A percentile compares a stretch with the other conserved stretches of the same genome.
Conservation (phyloP, 2,329 filamentous ascomycete species). For the Stachybotrys echinatus region DNA sequence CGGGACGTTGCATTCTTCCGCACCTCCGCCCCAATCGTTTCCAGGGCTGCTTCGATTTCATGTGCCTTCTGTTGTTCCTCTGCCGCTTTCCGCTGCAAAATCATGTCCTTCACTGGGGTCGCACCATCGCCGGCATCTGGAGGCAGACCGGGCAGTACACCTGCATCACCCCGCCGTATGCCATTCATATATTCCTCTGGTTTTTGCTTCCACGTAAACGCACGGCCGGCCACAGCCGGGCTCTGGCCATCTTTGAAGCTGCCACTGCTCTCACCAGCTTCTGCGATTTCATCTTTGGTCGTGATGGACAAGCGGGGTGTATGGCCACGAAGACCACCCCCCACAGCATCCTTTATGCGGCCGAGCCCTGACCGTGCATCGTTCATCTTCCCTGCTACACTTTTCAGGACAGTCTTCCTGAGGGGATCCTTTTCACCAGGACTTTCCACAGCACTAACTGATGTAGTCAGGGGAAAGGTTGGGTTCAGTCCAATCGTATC, state of each 20-base stretch:
- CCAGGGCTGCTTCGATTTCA: slow-evolving; percentile 19
- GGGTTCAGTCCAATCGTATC: slow-evolving; percentile 39
- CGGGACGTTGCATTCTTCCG: slow-evolving; percentile 35
- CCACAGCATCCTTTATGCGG: slow-evolving; percentile 81
- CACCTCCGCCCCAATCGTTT: slow-evolving; percentile 32
- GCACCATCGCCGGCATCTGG: too few species aligned
- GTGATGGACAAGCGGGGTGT: slow-evolving; percentile 42
- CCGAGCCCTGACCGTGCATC: slow-evolving; percentile 80
- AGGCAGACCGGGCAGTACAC: slow-evolving; percentile 17
- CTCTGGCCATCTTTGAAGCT: slow-evolving; percentile 11
- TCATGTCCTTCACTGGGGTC: not conserved
- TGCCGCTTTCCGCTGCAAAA: not conserved
- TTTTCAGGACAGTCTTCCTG: slow-evolving; percentile 68
- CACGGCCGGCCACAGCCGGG: slow-evolving; percentile 34
- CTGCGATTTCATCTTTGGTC: slow-evolving; percentile 45
- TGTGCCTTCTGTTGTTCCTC: slow-evolving; percentile 5
- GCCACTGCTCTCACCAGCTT: slow-evolving; percentile 17
- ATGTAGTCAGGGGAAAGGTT: slow-evolving; percentile 37
- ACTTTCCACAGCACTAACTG: slow-evolving; percentile 40
- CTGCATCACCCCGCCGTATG: slow-evolving; percentile 29
- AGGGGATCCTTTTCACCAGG: slow-evolving; percentile 51
- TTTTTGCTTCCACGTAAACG: slow-evolving; percentile 61
- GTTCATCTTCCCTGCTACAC: slow-evolving; percentile 70
- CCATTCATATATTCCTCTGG: slow-evolving; percentile 51
- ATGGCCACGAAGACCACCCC: slow-evolving; percentile 51